A percentile compares a stretch with the other conserved stretches of the same genome.
These are phyloP conservation scores for Platanthera guangdongensis DNA, from an alignment of 106 monocot genomes.

Conservation along the genomic window DNA sequence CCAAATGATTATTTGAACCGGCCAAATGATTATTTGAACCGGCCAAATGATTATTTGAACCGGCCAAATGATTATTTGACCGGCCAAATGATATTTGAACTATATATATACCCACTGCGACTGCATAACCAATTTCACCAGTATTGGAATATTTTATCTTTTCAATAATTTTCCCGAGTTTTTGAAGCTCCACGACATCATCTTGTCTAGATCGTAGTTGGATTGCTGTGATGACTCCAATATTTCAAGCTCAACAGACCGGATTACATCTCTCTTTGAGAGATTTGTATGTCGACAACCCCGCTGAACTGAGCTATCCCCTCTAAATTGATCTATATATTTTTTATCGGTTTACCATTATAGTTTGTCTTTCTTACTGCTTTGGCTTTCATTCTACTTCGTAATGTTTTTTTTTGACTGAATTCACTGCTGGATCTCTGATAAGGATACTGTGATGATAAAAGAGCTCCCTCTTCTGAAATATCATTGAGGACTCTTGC, in stretches of 20 bases:
- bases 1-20: no score
- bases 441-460: slow-evolving; percentile 14
- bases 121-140: no score
- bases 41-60: no score
- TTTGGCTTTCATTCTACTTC: not conserved
- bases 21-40: no score
- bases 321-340: not conserved
- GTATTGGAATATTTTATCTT: no score
- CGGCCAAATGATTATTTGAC: no score
- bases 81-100: no score
- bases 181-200: not conserved
- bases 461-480: slow-evolving; percentile 32
- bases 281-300: slow-evolving; percentile 61
- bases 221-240: slow-evolving; percentile 40
- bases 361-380: not conserved
- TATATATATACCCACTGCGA: no score
- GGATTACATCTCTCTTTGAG: slow-evolving; percentile 44
- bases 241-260: slow-evolving; percentile 79
- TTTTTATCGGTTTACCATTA: not conserved
- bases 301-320: slow-evolving; percentile 72
- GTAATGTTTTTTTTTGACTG: not conserved
- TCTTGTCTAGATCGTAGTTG: not conserved
- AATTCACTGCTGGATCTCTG: not conserved
- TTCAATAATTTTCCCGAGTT: no score
- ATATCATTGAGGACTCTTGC: slow-evolving; percentile 20